A percentile compares a stretch with the other conserved stretches of the same genome.
These are phyloP conservation scores for Pseudogymnoascus verrucosus DNA, from an alignment of 2,329 filamentous ascomycete genomes.

Conservation along the genomic window DNA sequence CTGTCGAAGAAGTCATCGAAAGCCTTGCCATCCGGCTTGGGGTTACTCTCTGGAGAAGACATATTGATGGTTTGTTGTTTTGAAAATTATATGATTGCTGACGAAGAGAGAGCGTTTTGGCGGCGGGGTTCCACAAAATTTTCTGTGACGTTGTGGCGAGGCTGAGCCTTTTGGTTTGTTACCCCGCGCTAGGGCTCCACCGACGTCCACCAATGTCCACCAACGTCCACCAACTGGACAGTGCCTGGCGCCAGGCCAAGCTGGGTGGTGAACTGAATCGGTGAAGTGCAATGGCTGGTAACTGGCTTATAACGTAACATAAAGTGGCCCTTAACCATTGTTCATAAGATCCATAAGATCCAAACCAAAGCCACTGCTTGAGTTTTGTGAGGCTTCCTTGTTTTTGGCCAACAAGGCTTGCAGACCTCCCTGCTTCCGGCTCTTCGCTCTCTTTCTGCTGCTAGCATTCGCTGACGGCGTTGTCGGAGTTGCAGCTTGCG, in stretches of 20 bases:
- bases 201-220: not conserved
- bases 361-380: constrained; percentile 24
- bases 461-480: constrained; percentile 41
- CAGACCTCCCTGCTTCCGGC: constrained; percentile 52
- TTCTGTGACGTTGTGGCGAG: constrained; percentile 5
- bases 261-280: not conserved
- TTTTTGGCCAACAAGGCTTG: constrained; percentile 47
- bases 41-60: constrained; percentile 34
- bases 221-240: not conserved
- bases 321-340: not conserved
- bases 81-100: not conserved
- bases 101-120: constrained; percentile 10
- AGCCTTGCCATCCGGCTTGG: constrained; percentile 32
- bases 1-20: constrained; percentile 53
- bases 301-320: not conserved
- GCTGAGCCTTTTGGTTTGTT: constrained; percentile 8
- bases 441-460: constrained; percentile 59
- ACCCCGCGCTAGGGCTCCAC: constrained; percentile 7
- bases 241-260: not conserved
- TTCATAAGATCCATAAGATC: constrained; percentile 34
- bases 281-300: not conserved
- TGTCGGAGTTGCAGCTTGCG: constrained; percentile 17
- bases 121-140: constrained; percentile 15
- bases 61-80: constrained; percentile 26
- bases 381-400: constrained; percentile 16